A percentile compares a stretch with the other conserved stretches of the same genome.
phyloP scores from a whole-genome alignment of 2,329 filamentous ascomycete species.

The Capronia coronata region DNA sequence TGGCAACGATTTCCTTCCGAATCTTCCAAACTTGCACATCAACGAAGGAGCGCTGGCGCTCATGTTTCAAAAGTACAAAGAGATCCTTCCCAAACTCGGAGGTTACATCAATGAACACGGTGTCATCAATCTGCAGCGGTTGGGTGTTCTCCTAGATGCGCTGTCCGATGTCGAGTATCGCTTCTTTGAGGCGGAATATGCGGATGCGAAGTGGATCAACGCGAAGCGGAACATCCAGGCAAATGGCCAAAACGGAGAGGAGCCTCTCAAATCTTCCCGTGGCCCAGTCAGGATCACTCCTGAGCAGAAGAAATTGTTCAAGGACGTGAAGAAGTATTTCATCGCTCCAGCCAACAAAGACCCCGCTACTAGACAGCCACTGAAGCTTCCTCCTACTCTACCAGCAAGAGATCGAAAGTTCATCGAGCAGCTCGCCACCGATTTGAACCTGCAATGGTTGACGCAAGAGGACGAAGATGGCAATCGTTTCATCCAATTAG shows the following conservation, averaged over 20 bases:
- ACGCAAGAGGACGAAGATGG: constrained; percentile 59
- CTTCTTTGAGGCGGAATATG: constrained; percentile 86
- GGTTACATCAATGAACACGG: constrained; percentile 97
- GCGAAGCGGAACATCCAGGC: constrained; percentile 71
- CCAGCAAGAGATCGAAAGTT: constrained; percentile 87
- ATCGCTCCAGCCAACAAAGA: constrained; percentile 56
- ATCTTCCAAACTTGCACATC: constrained; percentile 92
- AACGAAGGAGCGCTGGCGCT: constrained; percentile 94
- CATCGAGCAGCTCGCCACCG: constrained; percentile 74
- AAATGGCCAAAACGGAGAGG: constrained; percentile 57
- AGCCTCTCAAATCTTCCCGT: constrained; percentile 46
- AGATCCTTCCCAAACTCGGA: constrained; percentile 74
- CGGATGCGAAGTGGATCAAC: constrained; percentile 86
- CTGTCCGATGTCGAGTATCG: constrained; percentile 81
- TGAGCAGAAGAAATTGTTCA: constrained; percentile 73
- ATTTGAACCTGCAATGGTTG: constrained; percentile 59
- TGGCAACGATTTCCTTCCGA: constrained; percentile 97
- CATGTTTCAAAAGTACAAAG: constrained; percentile 97
- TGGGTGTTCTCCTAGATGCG: constrained; percentile 72
- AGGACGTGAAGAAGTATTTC: constrained; percentile 74
- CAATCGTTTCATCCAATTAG: constrained; percentile 59
- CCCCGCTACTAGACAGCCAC: constrained; percentile 42
- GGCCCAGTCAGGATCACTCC: constrained; percentile 63
- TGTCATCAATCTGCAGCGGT: constrained; percentile 76
- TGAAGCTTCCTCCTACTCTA: constrained; percentile 68